Evolutionary conservation across 208 protist species (phyloP).

Genomic region (Leishmania lainsoni): DNA sequence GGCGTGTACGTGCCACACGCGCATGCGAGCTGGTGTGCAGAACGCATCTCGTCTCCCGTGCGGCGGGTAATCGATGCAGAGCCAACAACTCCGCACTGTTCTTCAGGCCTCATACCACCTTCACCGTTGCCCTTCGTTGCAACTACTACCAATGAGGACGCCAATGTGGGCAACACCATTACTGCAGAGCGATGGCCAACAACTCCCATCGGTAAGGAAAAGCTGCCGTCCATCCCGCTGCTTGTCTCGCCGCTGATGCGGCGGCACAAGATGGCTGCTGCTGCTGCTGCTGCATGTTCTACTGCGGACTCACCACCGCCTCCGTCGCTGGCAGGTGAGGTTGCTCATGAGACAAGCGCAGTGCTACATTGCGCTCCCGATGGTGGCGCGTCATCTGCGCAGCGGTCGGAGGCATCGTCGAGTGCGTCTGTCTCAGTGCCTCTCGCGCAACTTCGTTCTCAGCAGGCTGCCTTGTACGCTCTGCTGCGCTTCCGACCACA

Average conservation of each 20-base stretch:
- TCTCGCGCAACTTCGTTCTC: constrained; percentile 15
- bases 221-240: constrained; percentile 23
- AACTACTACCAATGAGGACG: not conserved
- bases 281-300: too few relatives aligned
- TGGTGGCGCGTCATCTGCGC: not conserved
- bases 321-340: not conserved
- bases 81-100: not conserved
- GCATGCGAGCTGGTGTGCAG: not conserved
- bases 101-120: not conserved
- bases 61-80: not conserved
- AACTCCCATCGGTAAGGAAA: not conserved
- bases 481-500: constrained; percentile 26
- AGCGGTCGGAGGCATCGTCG: not conserved
- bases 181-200: not conserved
- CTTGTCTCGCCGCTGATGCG: constrained; percentile 16
- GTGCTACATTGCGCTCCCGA: not conserved
- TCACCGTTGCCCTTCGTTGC: not conserved
- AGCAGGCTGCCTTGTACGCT: constrained; percentile 22
- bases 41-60: not conserved
- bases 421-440: not conserved
- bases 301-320: not conserved
- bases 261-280: not conserved
- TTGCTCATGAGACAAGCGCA: too few relatives aligned
- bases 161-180: not conserved
- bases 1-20: not conserved